These are phyloP conservation scores for Haematococcus lacustris DNA, from an alignment of 139 green algal genomes.

Conservation along the genomic window DNA sequence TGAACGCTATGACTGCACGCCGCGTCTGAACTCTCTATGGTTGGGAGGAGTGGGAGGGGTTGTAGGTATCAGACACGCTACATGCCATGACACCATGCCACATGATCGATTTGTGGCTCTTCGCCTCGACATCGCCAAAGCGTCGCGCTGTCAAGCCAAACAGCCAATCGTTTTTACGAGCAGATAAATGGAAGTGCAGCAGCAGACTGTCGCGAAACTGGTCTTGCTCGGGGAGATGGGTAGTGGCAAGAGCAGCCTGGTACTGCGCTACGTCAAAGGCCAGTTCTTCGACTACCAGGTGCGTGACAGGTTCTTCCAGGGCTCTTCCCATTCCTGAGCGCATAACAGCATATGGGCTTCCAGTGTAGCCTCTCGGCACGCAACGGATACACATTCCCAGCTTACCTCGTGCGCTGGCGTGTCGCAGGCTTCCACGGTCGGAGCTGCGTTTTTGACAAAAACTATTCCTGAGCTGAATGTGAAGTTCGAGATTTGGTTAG, in stretches of 20 bases:
- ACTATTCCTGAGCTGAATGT: conserved; percentile 88
- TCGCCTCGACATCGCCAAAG: no score
- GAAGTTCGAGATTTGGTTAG: conserved; percentile 98
- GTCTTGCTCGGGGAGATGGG: conserved; percentile 97
- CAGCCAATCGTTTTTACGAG: no score
- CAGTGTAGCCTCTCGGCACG: no score
- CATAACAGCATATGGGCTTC: neutral
- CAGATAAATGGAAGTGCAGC: conserved; percentile 17
- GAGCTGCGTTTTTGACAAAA: conserved; percentile 97
- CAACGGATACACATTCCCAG: no score
- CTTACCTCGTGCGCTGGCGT: no score
- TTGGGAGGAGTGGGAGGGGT: no score
- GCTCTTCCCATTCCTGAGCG: neutral
- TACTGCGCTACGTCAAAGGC: conserved; percentile 93
- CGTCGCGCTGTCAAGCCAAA: no score
- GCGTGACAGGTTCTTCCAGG: conserved; percentile 1
- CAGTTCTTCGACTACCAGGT: conserved; percentile 98
- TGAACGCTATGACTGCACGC: no score
- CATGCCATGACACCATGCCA: no score
- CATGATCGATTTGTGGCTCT: no score
- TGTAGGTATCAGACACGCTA: no score
- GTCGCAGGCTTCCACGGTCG: conserved; percentile 95
- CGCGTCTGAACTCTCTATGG: no score
- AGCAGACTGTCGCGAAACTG: conserved; percentile 63
- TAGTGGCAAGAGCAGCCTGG: conserved; percentile 88